Evolutionary conservation across 1,284 basidiomycete species (phyloP), one percentile per base, ranked within the genome.

Genomic region (Taiwanofungus camphoratus): DNA sequence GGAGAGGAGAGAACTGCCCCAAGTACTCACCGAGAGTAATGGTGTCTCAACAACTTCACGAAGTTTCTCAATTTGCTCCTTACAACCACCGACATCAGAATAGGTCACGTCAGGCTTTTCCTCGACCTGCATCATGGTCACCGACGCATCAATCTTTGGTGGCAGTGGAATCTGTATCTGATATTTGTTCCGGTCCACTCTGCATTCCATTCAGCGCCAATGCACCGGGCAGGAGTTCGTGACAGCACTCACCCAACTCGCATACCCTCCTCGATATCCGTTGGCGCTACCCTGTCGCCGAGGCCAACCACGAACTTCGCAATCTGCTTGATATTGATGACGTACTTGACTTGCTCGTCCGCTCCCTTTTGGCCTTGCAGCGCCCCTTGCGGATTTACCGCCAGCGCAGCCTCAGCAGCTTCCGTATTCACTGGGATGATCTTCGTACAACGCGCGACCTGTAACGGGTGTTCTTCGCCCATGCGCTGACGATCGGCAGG

Each of bases 41-140:
- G 96, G 96, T 2, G 92, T 89, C 69, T 99, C 96, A 23, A 99
- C 96, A 30, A 99, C 96, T 69, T 99, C 96, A 37, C 95, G 78
- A 36, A 99, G 76, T 72, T 99, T 99, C 73, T 99, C 96, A 56
- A 99, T 99, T 67, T 99, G 96, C 64, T 99, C 96, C 69, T 99
- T 99, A 71, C 96, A 98, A 7, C 96, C 96, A 54, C 96, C 96
- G 44, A 99, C 80, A 59, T 99, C 96, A 7, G 93, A 92, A 63
- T 99, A 99, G 2, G 95, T 98, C 38, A 99, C 92, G 58, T 98
- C 95, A 1, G 95, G 95, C 64, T 98, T 95, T 69, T 99, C 95
- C 65, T 99, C 95, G 35, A 99, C 95, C 67, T 99, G 95, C 96
- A 99, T 99, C 95, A 99, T 98, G 12, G 96, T 99, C 3, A 99